phyloP scores from a whole-genome alignment of 1,139 yeast genomes.

The Wickerhamomyces sp. region DNA sequence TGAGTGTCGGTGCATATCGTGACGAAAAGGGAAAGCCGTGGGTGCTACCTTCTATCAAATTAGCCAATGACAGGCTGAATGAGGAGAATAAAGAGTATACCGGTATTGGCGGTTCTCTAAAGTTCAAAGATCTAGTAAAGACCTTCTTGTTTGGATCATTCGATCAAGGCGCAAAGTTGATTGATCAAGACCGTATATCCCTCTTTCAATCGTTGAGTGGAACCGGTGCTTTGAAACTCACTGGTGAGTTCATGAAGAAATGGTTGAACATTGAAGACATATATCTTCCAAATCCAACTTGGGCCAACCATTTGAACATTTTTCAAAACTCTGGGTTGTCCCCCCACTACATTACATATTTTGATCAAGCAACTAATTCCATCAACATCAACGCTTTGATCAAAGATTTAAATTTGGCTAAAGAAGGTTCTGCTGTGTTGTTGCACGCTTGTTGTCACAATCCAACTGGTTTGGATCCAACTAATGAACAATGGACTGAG shows the following conservation, averaged over 20 bases:
- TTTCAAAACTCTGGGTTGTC: conserved; percentile 56
- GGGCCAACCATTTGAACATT: conserved; percentile 91
- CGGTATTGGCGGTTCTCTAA: conserved; percentile 68
- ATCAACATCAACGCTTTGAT: conserved; percentile 50
- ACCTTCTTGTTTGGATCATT: conserved; percentile 62
- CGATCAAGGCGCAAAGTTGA: conserved; percentile 32
- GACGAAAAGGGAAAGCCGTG: conserved; percentile 82
- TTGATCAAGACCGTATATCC: conserved; percentile 41
- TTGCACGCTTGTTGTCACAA: conserved; percentile 96
- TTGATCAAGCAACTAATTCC: conserved; percentile 40
- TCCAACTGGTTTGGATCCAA: conserved; percentile 93
- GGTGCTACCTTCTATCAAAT: conserved; percentile 76
- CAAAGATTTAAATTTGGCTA: conserved; percentile 33
- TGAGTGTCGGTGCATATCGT: conserved; percentile 92
- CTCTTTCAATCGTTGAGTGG: conserved; percentile 89
- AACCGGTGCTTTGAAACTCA: conserved; percentile 90
- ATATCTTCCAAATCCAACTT: conserved; percentile 84
- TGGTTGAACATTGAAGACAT: conserved; percentile 34
- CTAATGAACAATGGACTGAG: conserved; percentile 70
- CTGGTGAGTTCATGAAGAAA: conserved; percentile 61
- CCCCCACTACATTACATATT: conserved; percentile 65
- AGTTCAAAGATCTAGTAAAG: conserved; percentile 64
- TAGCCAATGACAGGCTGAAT: conserved; percentile 45
- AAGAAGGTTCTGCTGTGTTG: conserved; percentile 57
- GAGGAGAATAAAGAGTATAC: conserved; percentile 65